A percentile compares a stretch with the other conserved stretches of the same genome.
phyloP scores from a whole-genome alignment of 2,329 filamentous ascomycete genomes.

The Arthrobotrys iridis region DNA sequence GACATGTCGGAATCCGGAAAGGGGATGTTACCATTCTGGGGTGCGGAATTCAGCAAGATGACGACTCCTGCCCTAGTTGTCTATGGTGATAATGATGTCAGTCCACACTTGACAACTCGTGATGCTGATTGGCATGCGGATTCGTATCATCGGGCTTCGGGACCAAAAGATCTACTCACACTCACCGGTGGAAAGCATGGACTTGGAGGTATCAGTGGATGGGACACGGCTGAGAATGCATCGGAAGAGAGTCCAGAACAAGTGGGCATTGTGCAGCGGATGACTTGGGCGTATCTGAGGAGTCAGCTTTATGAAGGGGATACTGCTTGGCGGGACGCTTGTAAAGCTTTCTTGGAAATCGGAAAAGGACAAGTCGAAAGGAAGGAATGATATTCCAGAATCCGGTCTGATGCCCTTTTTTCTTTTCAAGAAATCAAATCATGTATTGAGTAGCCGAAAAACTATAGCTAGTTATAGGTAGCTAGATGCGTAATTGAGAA shows the following conservation, averaged over 20 bases:
- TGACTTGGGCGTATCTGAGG: constrained; percentile 62
- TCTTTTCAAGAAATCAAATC: too few species aligned
- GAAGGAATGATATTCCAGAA: constrained; percentile 56
- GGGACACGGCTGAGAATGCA: constrained; percentile 60
- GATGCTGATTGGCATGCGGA: constrained; percentile 63
- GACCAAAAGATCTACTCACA: constrained; percentile 61
- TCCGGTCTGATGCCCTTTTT: not conserved
- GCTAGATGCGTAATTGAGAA: too few species aligned
- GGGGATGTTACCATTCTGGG: constrained; percentile 60
- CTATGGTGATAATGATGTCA: constrained; percentile 62
- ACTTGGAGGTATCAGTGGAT: constrained; percentile 62
- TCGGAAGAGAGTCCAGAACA: constrained; percentile 61
- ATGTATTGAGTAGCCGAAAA: too few species aligned
- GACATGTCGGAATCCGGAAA: constrained; percentile 59
- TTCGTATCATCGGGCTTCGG: constrained; percentile 60
- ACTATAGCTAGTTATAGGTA: too few species aligned
- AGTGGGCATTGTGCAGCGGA: constrained; percentile 60
- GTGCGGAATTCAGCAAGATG: constrained; percentile 61
- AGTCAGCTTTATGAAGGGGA: constrained; percentile 61
- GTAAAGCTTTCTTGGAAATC: constrained; percentile 57
- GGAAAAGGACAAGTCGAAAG: constrained; percentile 59
- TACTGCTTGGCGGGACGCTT: constrained; percentile 59
- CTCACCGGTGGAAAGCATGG: constrained; percentile 61
- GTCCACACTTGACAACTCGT: constrained; percentile 59
- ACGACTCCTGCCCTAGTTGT: constrained; percentile 61